phyloP scores from a whole-genome alignment of 768 basidiomycete species.

The Agaricus sinodeliciosus region DNA sequence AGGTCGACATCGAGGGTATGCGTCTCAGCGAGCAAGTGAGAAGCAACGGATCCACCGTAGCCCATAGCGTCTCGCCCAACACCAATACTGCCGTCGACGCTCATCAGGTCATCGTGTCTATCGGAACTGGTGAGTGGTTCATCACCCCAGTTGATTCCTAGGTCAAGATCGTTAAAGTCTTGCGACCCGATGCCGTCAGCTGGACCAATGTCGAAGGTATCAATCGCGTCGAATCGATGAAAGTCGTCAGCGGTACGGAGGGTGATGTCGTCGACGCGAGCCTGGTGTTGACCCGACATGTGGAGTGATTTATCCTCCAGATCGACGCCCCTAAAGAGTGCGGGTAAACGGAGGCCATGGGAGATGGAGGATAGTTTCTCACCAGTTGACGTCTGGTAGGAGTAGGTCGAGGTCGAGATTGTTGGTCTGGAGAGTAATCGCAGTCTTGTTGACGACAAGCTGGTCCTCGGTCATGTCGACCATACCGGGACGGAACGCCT shows the following conservation, averaged over 20 bases:
- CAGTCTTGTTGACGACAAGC: constrained; percentile 75
- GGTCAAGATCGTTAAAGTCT: constrained; percentile 65
- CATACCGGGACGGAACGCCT: constrained; percentile 93
- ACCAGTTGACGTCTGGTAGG: constrained; percentile 80
- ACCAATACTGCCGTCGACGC: constrained; percentile 57
- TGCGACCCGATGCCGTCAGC: constrained; percentile 83
- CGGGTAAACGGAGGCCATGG: neutral
- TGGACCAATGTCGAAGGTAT: constrained; percentile 75
- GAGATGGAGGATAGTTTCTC: constrained; percentile 1
- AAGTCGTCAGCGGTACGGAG: constrained; percentile 74
- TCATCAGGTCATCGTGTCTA: constrained; percentile 44
- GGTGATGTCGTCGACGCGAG: constrained; percentile 83
- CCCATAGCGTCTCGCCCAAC: constrained; percentile 67
- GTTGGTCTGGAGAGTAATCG: constrained; percentile 79
- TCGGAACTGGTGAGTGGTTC: constrained; percentile 34
- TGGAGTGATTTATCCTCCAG: constrained; percentile 64
- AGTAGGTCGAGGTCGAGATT: constrained; percentile 77
- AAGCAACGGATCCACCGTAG: constrained; percentile 53
- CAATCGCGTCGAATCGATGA: constrained; percentile 56
- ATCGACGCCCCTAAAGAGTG: constrained; percentile 60
- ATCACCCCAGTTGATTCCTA: constrained; percentile 75
- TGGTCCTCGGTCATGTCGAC: constrained; percentile 98
- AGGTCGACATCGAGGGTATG: constrained; percentile 53
- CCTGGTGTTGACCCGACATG: constrained; percentile 73
- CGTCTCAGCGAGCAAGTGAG: constrained; percentile 46